Evolutionary conservation across 805 yeast species (phyloP).

Genomic region (Cyberlindnera samutprakarnensis): DNA sequence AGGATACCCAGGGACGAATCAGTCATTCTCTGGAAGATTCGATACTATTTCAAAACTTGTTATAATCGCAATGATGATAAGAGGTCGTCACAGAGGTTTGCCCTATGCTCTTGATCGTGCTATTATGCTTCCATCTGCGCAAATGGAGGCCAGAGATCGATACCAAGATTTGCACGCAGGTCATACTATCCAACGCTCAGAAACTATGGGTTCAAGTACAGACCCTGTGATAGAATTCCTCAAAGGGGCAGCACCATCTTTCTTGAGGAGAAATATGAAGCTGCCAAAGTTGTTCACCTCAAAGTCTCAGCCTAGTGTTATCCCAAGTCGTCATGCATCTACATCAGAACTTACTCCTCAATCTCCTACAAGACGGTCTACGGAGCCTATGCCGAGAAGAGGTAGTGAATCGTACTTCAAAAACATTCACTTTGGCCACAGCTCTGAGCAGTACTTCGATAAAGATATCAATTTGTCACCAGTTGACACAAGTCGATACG

Average conservation of each 20-base stretch:
- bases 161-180: slow-evolving; percentile 25
- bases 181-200: slow-evolving; percentile 9
- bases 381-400: no score
- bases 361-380: no score
- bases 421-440: slow-evolving; percentile 11
- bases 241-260: slow-evolving; percentile 22
- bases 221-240: slow-evolving; percentile 24
- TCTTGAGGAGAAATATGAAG: slow-evolving; percentile 15
- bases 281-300: slow-evolving; percentile 18
- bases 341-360: no score
- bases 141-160: slow-evolving; percentile 53
- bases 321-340: no score
- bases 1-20: slow-evolving; percentile 63
- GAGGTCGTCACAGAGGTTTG: slow-evolving; percentile 95
- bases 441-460: not conserved
- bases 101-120: slow-evolving; percentile 94
- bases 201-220: slow-evolving; percentile 16
- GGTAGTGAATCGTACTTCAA: no score
- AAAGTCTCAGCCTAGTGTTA: no score
- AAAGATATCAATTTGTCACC: not conserved
- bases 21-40: slow-evolving; percentile 73
- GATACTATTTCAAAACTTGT: slow-evolving; percentile 71
- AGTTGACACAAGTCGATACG: not conserved
- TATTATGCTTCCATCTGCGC: slow-evolving; percentile 71
- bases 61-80: slow-evolving; percentile 79